Base-by-base conservation (phyloP, 2,329 filamentous ascomycete genomes). In the Alternaria ethzedia region DNA sequence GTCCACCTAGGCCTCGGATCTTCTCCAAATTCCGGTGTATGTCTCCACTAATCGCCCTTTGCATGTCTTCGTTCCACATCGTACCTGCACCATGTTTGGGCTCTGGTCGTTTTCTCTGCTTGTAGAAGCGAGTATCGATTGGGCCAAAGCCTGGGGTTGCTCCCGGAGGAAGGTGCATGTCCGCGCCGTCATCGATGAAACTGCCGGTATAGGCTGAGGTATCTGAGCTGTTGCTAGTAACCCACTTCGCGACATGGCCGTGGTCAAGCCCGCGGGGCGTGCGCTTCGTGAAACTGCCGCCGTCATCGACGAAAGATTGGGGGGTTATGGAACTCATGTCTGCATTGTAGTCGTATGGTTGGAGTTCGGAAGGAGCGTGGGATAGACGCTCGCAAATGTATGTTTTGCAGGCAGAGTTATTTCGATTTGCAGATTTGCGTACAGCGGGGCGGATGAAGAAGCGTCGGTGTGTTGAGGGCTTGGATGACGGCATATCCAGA, bases 171-270 rank as follows among this genome's bases (percentile, higher is more conserved):
- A 52, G 32, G 1, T 68, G 54, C 30, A 74, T 64, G 54, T 77
- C 72, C n/a, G 64, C 67, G 21, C 72, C 69, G 49, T 78, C 75
- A 59, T 78, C 76, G 30, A 77, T 25, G 50, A 66, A 77, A 59
- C 74, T 76, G 17, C 69, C 67, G 5, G 70, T 72, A 51, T 74
- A 75, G 3, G 54, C 36, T 9, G 71, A 71, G 11, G 54, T 36
- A 4, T 59, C 30, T 17, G 67, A 59, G n/a, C 21, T 30, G 25
- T 58, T 51, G n/a, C 10, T 23, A 9, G 60, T 13, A 30, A 70
- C 32, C 71, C 71, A 72, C 13, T 55, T 43, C 11, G 65, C 20
- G 17, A 70, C 59, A 20, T 67, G 59, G 13, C 62, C 20, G 15
- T 44, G 44, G 15, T 50, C 11, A 15, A 57, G 45, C n/a, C 45